Evolutionary conservation across 768 basidiomycete genomes (phyloP).

Genomic region (Lactarius tabidus): DNA sequence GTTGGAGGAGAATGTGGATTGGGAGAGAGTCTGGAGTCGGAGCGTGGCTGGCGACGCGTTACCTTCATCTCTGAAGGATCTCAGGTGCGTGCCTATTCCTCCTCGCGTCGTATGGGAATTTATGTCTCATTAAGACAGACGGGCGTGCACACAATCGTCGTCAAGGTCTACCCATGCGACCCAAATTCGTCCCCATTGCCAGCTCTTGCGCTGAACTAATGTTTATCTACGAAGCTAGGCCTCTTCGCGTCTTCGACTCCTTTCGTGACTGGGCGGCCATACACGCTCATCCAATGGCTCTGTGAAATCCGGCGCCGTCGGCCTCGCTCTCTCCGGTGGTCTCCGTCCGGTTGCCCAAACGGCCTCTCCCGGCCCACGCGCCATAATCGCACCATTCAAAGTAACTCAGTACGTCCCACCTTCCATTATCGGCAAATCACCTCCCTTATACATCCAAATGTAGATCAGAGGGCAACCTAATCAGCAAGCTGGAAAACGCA

Average conservation of each 20-base stretch:
- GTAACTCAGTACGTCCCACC: slow-evolving; percentile 46
- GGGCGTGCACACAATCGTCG: slow-evolving; percentile 40
- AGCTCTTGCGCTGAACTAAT: not conserved
- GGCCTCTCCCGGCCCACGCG: slow-evolving; percentile 39
- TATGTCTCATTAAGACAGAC: slow-evolving; percentile 24
- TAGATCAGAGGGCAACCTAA: slow-evolving; percentile 71
- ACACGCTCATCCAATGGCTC: slow-evolving; percentile 60
- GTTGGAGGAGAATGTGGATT: slow-evolving; percentile 36
- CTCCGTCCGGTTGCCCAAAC: slow-evolving; percentile 25
- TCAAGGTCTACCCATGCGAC: slow-evolving; percentile 47
- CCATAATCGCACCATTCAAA: slow-evolving; percentile 43
- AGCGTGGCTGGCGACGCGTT: slow-evolving; percentile 29
- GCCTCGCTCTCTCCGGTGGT: slow-evolving; percentile 42
- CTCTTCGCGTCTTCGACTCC: slow-evolving; percentile 72
- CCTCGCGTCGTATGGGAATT: not conserved
- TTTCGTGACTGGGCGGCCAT: slow-evolving; percentile 70
- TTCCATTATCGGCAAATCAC: not conserved
- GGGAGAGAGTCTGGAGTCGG: slow-evolving; percentile 51
- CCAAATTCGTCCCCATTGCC: slow-evolving; percentile 40
- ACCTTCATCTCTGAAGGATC: slow-evolving; percentile 38
- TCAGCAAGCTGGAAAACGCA: slow-evolving; percentile 49
- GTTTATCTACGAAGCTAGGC: slow-evolving; percentile 46
- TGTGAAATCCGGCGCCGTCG: slow-evolving; percentile 66
- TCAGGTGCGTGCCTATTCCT: slow-evolving; percentile 35
- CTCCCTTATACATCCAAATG: no score